phyloP scores from a whole-genome alignment of 495 filamentous ascomycete species.

The Xylaria intraflava region DNA sequence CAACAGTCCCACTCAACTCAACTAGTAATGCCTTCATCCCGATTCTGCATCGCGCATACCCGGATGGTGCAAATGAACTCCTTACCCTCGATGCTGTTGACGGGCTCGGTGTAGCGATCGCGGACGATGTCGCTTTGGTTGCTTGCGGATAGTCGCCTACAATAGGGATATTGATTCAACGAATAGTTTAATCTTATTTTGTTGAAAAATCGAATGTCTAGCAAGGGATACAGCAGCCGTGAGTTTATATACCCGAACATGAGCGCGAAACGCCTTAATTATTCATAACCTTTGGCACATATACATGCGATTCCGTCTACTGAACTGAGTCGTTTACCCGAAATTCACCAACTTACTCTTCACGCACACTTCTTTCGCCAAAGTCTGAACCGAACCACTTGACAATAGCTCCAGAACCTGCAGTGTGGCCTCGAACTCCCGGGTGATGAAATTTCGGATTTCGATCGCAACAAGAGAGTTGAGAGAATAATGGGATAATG shows the following conservation, averaged over 20 bases:
- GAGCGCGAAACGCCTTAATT: background rate
- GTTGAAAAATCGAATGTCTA: background rate
- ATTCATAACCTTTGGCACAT: background rate
- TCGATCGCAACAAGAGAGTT: constrained; percentile 51
- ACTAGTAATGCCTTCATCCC: too few relatives aligned
- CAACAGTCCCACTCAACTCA: too few relatives aligned
- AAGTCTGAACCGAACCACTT: constrained; percentile 42
- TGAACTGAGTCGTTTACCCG: constrained; percentile 1
- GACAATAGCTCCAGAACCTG: constrained; percentile 48
- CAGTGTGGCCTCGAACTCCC: constrained; percentile 46
- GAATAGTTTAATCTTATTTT: too few relatives aligned
- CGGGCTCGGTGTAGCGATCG: too few relatives aligned
- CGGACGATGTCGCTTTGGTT: too few relatives aligned
- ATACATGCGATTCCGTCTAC: background rate
- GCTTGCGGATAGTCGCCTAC: too few relatives aligned
- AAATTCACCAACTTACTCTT: constrained; percentile 44
- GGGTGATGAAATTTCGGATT: constrained; percentile 46
- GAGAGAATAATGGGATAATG: constrained; percentile 45
- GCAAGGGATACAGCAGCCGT: background rate
- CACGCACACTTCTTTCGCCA: constrained; percentile 42
- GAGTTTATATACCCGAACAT: background rate
- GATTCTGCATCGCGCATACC: too few relatives aligned
- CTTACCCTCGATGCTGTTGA: too few relatives aligned
- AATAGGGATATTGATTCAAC: too few relatives aligned
- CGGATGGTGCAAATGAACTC: too few relatives aligned